Conservation (phyloP, 2,329 filamentous ascomycete genomes). For the Waltergamsia citrina region DNA sequence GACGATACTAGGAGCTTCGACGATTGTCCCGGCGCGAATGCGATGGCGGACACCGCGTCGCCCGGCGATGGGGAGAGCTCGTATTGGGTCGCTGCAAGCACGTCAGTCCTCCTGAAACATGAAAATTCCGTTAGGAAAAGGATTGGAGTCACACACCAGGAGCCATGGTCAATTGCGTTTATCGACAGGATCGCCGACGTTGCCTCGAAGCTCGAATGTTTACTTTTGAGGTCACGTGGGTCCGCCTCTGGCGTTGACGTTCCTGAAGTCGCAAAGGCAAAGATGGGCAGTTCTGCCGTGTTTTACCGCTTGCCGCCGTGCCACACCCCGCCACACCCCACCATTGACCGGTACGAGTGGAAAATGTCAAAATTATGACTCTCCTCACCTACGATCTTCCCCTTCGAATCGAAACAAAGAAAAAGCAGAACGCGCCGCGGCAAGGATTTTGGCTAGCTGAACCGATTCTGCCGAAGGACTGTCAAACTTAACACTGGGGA, state of each 20-base stretch:
- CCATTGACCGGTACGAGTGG: constrained; percentile 21
- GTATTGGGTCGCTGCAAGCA: constrained; percentile 56
- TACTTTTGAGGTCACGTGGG: constrained; percentile 27
- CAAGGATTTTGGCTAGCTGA: not conserved
- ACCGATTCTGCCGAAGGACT: not conserved
- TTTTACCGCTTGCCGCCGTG: constrained; percentile 16
- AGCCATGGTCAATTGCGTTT: constrained; percentile 23
- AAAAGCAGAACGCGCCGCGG: constrained; percentile 4
- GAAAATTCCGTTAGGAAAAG: not conserved
- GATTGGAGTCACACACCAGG: constrained; percentile 22
- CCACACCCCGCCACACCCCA: constrained; percentile 31
- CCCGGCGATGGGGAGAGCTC: constrained; percentile 73
- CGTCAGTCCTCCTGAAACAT: constrained; percentile 11
- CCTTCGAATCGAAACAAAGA: constrained; percentile 1
- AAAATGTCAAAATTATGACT: constrained; percentile 37
- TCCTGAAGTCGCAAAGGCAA: constrained; percentile 3
- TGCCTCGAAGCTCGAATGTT: constrained; percentile 18
- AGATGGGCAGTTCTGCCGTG: constrained; percentile 16
- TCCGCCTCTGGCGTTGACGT: too few relatives aligned
- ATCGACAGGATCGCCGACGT: constrained; percentile 5
- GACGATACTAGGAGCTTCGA: constrained; percentile 79
- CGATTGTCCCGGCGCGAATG: constrained; percentile 71
- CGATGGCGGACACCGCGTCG: constrained; percentile 79
- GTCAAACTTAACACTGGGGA: not conserved
- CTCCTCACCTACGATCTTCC: constrained; percentile 13